Conservation (phyloP, 2,329 filamentous ascomycete species). For the Pestalotiopsis sp. region DNA sequence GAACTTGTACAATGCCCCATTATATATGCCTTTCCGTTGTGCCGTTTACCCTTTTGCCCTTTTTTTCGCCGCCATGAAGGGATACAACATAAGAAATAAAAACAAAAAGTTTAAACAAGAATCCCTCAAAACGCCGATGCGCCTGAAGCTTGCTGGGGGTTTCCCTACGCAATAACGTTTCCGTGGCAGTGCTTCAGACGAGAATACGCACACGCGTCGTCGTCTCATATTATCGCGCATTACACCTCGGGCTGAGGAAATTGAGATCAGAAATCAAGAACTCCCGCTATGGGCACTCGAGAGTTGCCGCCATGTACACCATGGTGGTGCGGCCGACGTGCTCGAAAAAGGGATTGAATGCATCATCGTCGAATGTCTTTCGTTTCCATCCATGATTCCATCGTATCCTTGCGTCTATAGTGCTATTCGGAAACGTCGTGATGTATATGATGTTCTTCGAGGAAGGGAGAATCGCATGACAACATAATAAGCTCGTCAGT, state of each 20-base stretch:
- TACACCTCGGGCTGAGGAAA: background rate
- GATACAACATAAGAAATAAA: slow-evolving; percentile 2
- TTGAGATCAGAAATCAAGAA: background rate
- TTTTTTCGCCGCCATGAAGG: slow-evolving; percentile 5
- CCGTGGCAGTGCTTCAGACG: background rate
- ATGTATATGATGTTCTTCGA: background rate
- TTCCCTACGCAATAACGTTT: background rate
- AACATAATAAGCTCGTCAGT: slow-evolving; percentile 4
- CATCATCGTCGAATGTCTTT: background rate
- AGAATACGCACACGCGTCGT: background rate
- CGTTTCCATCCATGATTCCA: background rate
- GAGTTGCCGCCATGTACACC: background rate
- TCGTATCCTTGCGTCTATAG: slow-evolving; percentile 2
- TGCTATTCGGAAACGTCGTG: background rate
- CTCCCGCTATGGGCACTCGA: background rate
- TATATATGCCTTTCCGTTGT: slow-evolving; percentile 8
- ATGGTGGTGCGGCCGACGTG: background rate
- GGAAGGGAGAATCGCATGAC: background rate
- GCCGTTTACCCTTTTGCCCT: slow-evolving; percentile 13
- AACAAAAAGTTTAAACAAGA: background rate
- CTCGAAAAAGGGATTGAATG: background rate
- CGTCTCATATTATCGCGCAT: background rate
- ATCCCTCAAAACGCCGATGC: background rate
- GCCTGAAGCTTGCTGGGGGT: background rate
- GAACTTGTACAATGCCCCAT: slow-evolving; percentile 12